These are phyloP conservation scores for Ambrosiella cleistominuta DNA, from an alignment of 2,329 filamentous ascomycete species.

Conservation along the genomic window DNA sequence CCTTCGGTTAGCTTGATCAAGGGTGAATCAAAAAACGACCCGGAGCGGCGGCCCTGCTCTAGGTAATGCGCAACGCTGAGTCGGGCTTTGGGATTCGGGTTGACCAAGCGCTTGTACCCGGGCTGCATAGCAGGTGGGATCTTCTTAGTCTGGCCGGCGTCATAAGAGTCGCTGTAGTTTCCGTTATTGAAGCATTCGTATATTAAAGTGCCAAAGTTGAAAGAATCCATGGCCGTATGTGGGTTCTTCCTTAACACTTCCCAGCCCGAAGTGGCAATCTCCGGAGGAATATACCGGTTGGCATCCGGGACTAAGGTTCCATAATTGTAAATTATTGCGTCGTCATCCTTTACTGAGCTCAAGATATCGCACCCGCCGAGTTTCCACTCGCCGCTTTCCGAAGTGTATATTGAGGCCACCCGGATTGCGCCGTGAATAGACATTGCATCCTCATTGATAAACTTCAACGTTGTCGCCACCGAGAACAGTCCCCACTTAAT, in stretches of 20 bases:
- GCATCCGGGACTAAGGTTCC: constrained; percentile 77
- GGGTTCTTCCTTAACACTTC: constrained; percentile 72
- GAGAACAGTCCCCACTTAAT: constrained; percentile 90
- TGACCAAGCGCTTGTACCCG: constrained; percentile 77
- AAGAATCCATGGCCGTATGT: constrained; percentile 68
- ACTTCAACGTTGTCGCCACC: constrained; percentile 80
- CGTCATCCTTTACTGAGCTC: constrained; percentile 90
- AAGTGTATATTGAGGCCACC: constrained; percentile 75
- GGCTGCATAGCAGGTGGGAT: constrained; percentile 79
- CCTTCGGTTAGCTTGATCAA: constrained; percentile 84
- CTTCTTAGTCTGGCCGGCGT: constrained; percentile 69
- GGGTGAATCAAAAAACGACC: constrained; percentile 83
- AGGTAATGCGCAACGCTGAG: constrained; percentile 73
- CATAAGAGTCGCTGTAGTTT: constrained; percentile 55
- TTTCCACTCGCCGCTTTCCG: constrained; percentile 96
- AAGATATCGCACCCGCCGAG: constrained; percentile 83
- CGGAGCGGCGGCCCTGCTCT: constrained; percentile 66
- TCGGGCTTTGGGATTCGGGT: constrained; percentile 74
- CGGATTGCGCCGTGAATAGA: constrained; percentile 82
- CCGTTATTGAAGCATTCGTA: constrained; percentile 79
- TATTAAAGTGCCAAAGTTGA: constrained; percentile 66
- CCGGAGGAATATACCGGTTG: constrained; percentile 68
- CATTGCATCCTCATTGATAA: constrained; percentile 83
- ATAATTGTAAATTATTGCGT: constrained; percentile 84
- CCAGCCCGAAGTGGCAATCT: constrained; percentile 78